These are phyloP conservation scores for Candida sonorensis DNA, from an alignment of 805 yeast genomes.

Conservation along the genomic window DNA sequence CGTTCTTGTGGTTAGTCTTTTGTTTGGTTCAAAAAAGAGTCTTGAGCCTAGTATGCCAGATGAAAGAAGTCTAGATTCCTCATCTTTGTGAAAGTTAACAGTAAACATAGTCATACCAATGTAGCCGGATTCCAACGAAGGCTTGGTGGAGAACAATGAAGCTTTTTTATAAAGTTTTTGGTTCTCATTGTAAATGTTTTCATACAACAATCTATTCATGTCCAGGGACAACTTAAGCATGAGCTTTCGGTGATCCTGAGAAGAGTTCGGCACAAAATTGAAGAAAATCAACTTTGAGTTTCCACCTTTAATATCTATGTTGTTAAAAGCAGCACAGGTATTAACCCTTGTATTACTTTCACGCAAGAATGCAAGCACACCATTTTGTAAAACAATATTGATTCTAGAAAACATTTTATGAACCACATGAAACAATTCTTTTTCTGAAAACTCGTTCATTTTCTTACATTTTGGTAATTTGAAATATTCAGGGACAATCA, in stretches of 20 bases:
- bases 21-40: constrained; percentile 4
- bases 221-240: constrained; percentile 15
- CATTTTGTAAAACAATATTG: constrained; percentile 23
- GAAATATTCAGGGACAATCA: constrained; percentile 57
- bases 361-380: constrained; percentile 21
- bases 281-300: constrained; percentile 25
- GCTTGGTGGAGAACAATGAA: neutral
- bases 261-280: constrained; percentile 21
- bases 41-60: neutral
- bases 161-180: constrained; percentile 2
- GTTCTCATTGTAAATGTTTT: constrained; percentile 15
- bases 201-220: constrained; percentile 15
- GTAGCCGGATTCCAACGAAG: too few species aligned
- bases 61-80: constrained; percentile 14
- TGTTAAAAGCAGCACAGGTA: constrained; percentile 18
- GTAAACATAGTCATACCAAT: constrained; percentile 23
- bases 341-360: constrained; percentile 23
- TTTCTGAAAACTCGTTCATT: constrained; percentile 21
- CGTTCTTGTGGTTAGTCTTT: constrained; percentile 16
- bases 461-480: constrained; percentile 25
- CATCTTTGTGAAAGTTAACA: constrained; percentile 18
- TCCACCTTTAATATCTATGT: constrained; percentile 16
- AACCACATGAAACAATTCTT: constrained; percentile 23
- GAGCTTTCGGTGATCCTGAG: constrained; percentile 17
- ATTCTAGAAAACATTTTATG: constrained; percentile 20